Evolutionary conservation across 2,329 filamentous ascomycete species (phyloP), one percentile per base, ranked within the genome.

Genomic region (Geosmithia morbida): DNA sequence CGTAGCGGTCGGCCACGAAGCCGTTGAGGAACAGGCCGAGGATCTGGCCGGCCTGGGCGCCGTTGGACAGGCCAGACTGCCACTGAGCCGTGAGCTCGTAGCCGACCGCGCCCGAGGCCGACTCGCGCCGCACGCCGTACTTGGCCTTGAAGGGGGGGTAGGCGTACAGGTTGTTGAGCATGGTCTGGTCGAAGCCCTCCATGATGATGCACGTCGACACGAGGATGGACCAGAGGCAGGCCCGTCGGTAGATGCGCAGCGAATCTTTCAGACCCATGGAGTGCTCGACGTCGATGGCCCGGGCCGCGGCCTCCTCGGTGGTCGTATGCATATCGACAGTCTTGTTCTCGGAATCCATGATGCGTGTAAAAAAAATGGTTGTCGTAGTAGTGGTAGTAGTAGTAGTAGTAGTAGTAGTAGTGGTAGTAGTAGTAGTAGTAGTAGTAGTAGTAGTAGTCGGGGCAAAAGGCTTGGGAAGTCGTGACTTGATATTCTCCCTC

Each of bases 1-100:
- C 69, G 43, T 65, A 63, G 1, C 61, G 58, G 26, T 77, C 70
- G 8, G 69, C 65, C 7, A 75, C 55, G 48, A 66, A 61, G 14
- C 74, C 74, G 49, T 67, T 71, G 46, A 70, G 29, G 46, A 74
- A 65, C 2, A 75, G 63, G 2, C 74, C 74, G 2, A 75, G 41
- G 19, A 77, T 70, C 48, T 70, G 63, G 11, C 74, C 74, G 2
- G 65, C 64, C 5, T 67, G 61, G 0, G 67, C 63, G 10, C 66
- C 72, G 43, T 73, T 74, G 41, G 63, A 65, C 3, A 77, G 58
- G 7, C 66, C 71, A 2, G 71, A 65, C 54, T 76, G 73, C 74
- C 74, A 77, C 0, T 66, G 59, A 2, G 69, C 68, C 1, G 68
- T 66, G 44, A 77, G 57, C 49, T 73, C 59, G 49, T 72, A 72